Percentiles rank a stretch among this genome's conserved stretches.
Conservation (phyloP, 1,284 basidiomycete genomes). For the Tylopilus sp. region DNA sequence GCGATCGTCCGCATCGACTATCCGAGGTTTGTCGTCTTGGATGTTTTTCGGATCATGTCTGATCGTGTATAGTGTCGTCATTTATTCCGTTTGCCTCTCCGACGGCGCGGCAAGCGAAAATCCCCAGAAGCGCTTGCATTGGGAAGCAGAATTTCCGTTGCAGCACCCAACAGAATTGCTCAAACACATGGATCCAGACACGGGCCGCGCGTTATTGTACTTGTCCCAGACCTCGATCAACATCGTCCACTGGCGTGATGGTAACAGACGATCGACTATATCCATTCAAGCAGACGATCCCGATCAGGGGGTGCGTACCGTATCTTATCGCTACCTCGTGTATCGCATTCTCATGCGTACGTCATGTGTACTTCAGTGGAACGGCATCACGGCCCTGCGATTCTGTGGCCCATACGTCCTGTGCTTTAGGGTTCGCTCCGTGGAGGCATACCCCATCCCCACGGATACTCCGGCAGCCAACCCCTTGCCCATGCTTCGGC, state of each 20-base stretch:
- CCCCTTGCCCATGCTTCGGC: constrained; percentile 23
- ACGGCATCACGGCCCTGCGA: constrained; percentile 46
- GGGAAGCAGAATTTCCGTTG: constrained; percentile 17
- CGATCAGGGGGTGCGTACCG: constrained; percentile 20
- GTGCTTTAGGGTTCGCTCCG: constrained; percentile 48
- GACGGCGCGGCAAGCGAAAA: not conserved
- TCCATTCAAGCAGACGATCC: constrained; percentile 7
- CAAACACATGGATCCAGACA: constrained; percentile 18
- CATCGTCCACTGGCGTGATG: constrained; percentile 24
- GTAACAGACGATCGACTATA: constrained; percentile 14
- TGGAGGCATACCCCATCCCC: constrained; percentile 47
- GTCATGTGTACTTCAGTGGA: constrained; percentile 52
- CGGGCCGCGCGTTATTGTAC: constrained; percentile 17
- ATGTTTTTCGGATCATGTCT: not conserved
- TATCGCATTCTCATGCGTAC: not conserved
- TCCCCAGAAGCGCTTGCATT: not conserved
- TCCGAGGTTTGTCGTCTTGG: constrained; percentile 9
- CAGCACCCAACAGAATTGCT: constrained; percentile 7
- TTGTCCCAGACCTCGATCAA: constrained; percentile 3
- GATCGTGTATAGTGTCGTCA: constrained; percentile 8
- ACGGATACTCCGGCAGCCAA: not conserved
- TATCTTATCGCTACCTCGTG: not conserved
- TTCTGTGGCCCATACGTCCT: constrained; percentile 50
- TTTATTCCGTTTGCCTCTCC: constrained; percentile 15
- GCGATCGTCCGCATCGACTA: constrained; percentile 1